Evolutionary conservation across 768 basidiomycete species (phyloP).

Genomic region (Pisolithus orientalis): DNA sequence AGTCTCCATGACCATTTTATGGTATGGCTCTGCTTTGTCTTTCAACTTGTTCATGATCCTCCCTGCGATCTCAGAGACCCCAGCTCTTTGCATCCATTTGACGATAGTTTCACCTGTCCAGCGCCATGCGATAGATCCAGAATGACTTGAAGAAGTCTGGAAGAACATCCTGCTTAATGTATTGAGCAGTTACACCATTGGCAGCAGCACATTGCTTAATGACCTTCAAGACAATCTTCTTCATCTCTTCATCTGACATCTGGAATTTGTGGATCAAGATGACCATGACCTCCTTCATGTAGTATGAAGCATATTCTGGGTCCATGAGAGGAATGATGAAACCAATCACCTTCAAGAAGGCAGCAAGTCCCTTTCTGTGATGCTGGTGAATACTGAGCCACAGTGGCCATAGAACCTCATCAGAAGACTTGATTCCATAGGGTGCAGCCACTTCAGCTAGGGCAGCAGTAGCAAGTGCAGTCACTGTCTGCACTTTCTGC

Average conservation of each 20-base stretch:
- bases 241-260: conserved; percentile 99
- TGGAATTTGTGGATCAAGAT: conserved; percentile 93
- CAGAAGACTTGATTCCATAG: conserved; percentile 99
- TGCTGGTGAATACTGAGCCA: conserved; percentile 58
- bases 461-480: conserved; percentile 62
- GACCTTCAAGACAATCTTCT: conserved; percentile 98
- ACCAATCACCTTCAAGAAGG: too few relatives aligned
- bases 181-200: conserved; percentile 92
- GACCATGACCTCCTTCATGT: too few relatives aligned
- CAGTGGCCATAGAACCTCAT: conserved; percentile 81
- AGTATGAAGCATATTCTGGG: conserved; percentile 48
- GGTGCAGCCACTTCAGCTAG: conserved; percentile 96
- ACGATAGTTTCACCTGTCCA: conserved; percentile 91
- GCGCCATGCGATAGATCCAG: conserved; percentile 97
- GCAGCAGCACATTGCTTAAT: conserved; percentile 99
- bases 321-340: conserved; percentile 33
- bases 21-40: conserved; percentile 65
- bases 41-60: conserved; percentile 62
- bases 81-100: conserved; percentile 95
- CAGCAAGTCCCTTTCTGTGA: too few relatives aligned
- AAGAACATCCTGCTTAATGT: conserved; percentile 96
- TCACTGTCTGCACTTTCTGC: too few relatives aligned
- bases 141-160: conserved; percentile 99
- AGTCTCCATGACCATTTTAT: conserved; percentile 99
- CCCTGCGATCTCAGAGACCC: conserved; percentile 92